Conservation (phyloP, 208 protist species). For the Wallacemonas sp. region DNA sequence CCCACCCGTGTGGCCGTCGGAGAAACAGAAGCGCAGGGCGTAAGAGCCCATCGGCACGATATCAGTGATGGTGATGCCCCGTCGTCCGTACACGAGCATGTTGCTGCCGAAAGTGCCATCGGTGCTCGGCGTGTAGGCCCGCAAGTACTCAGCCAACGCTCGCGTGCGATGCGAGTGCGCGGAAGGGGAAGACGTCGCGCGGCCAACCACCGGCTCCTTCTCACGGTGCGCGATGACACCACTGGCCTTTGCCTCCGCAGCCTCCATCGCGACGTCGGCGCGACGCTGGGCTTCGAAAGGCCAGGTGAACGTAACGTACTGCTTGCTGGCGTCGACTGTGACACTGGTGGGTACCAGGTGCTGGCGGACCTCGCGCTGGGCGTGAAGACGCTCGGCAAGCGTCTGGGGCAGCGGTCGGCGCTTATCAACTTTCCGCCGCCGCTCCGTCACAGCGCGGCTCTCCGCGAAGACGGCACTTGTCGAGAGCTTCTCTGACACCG, state of each 20-base stretch:
- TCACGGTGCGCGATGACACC: neutral
- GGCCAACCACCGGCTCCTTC: neutral
- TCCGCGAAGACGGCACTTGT: conserved; percentile 31
- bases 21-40: conserved; percentile 84
- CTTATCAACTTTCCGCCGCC: conserved; percentile 42
- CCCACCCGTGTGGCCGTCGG: conserved; percentile 78
- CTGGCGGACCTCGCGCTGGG: conserved; percentile 49
- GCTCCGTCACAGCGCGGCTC: conserved; percentile 73
- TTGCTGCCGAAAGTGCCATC: conserved; percentile 57
- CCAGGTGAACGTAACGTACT: conserved; percentile 80
- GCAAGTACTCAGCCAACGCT: conserved; percentile 80
- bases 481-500: conserved; percentile 19
- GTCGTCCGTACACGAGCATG: conserved; percentile 76
- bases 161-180: conserved; percentile 36
- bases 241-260: neutral
- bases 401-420: conserved; percentile 31
- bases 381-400: conserved; percentile 60
- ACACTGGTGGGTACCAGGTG: conserved; percentile 58
- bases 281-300: conserved; percentile 27
- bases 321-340: conserved; percentile 45
- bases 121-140: conserved; percentile 82
- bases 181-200: neutral
- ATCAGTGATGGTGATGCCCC: conserved; percentile 74
- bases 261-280: neutral
- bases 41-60: conserved; percentile 84